phyloP scores from a whole-genome alignment of 2,329 filamentous ascomycete species.

The Botrytis deweyae region DNA sequence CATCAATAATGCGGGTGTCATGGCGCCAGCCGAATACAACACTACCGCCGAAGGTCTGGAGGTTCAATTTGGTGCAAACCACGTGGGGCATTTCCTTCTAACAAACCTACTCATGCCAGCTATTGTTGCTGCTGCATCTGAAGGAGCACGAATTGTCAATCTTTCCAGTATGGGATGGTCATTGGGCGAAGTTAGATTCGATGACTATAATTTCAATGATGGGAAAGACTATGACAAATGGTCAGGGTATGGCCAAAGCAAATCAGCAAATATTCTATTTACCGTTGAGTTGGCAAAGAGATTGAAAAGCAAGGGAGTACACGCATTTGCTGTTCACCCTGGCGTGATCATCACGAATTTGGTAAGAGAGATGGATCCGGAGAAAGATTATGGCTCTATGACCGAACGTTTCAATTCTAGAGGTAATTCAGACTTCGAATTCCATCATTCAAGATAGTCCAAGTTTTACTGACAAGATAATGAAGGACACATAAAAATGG shows the following conservation, averaged over 20 bases:
- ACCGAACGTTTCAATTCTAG: neutral
- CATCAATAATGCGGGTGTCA: slow-evolving; percentile 37
- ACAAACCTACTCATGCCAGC: slow-evolving; percentile 48
- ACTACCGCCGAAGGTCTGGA: slow-evolving; percentile 49
- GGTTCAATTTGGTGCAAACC: slow-evolving; percentile 51
- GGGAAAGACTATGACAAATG: slow-evolving; percentile 39
- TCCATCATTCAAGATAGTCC: neutral
- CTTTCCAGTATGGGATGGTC: slow-evolving; percentile 10
- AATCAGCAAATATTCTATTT: slow-evolving; percentile 42
- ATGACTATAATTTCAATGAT: slow-evolving; percentile 21
- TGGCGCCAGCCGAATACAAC: slow-evolving; percentile 17
- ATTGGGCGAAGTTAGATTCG: slow-evolving; percentile 21
- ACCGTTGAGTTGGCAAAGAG: slow-evolving; percentile 35
- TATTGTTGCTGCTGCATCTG: slow-evolving; percentile 41
- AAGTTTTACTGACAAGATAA: neutral
- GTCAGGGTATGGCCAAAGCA: slow-evolving; percentile 42
- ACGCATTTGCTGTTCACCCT: slow-evolving; percentile 40
- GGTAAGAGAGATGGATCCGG: neutral
- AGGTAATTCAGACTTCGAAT: neutral
- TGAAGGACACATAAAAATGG: neutral
- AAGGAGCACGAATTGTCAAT: slow-evolving; percentile 15
- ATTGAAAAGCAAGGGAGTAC: slow-evolving; percentile 33
- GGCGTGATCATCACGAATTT: slow-evolving; percentile 25
- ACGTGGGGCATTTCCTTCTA: slow-evolving; percentile 54
- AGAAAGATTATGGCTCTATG: neutral